A percentile compares a stretch with the other conserved stretches of the same genome.
Conservation (phyloP, 495 filamentous ascomycete species). For the Neurospora tetraspora region DNA sequence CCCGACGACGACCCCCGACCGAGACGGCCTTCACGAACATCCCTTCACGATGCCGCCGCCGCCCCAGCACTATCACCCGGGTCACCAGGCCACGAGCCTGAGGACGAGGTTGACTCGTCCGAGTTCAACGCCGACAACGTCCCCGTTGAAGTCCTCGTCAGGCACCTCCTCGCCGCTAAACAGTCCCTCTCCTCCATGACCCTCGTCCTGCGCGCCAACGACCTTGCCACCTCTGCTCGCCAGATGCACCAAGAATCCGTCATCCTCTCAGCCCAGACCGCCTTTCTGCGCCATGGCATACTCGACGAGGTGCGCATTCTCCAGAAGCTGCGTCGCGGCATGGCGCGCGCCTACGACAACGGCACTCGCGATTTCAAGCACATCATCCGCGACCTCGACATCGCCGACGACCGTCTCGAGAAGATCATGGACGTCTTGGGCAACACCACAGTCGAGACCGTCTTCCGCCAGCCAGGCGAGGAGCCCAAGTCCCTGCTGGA, state of each 20-base stretch:
- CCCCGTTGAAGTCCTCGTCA: slow-evolving; percentile 63
- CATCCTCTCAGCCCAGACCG: slow-evolving; percentile 64
- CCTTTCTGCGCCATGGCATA: slow-evolving; percentile 64
- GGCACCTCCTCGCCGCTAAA: slow-evolving; percentile 80
- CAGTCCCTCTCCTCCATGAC: slow-evolving; percentile 78
- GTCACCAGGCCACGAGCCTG: slow-evolving; percentile 2
- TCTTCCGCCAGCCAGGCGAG: slow-evolving; percentile 60
- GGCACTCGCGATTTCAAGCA: slow-evolving; percentile 41
- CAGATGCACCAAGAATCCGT: slow-evolving; percentile 70
- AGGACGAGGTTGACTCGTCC: slow-evolving; percentile 8
- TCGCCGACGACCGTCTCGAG: slow-evolving; percentile 58
- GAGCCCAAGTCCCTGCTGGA: slow-evolving; percentile 66
- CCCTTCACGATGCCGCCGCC: neutral
- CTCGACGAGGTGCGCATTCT: slow-evolving; percentile 63
- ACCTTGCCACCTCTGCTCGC: slow-evolving; percentile 70
- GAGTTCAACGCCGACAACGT: slow-evolving; percentile 23
- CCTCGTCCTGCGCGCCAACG: slow-evolving; percentile 78
- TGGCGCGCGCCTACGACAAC: slow-evolving; percentile 41
- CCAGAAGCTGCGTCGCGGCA: slow-evolving; percentile 50
- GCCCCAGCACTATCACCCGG: slow-evolving; percentile 6
- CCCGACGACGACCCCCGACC: neutral
- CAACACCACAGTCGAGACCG: slow-evolving; percentile 60
- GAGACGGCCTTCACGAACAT: neutral
- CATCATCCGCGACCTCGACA: slow-evolving; percentile 62
- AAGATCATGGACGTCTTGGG: slow-evolving; percentile 60